Evolutionary conservation across 371 early-diverging fungal species (phyloP), one percentile per base, ranked within the genome.

Genomic region (Rhizopus microsporus): DNA sequence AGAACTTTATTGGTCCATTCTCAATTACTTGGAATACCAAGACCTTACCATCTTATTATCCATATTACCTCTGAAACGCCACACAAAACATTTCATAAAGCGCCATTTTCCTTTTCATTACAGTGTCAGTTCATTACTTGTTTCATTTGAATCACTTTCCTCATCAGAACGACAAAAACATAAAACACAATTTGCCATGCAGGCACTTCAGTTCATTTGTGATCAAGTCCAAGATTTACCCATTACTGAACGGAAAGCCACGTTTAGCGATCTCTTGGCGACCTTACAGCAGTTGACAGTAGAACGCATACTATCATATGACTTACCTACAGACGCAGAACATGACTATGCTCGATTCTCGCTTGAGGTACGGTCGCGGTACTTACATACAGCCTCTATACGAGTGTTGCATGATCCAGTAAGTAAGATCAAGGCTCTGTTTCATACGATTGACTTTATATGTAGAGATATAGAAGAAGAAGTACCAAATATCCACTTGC

Each of bases 371-470:
- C 60, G 80, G 44, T 48, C 62, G 10, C 50, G 61, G 4, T 80
- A 80, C 59, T 57, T 80, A 3, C 75, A 77, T 47, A 64, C 73
- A 12, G 66, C 77, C 6, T 50, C 65, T 32, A 74, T 80, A 10
- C 72, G 80, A 51, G 67, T 59, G 9, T 55, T 80, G 9, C 80
- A 80, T 57, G 80, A 80, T 52, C 73, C 75, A 16, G 79, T 75
- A 70, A 67, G 70, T 59, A 3, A n/a, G 4, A 5, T 16, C 23
- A 12, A 12, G 7, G 12, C 5, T 29, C 29, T 54, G 5, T 30
- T 16, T 34, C 12, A 17, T 39, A 35, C n/a, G 9, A 6, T 8
- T 43, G 2, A 16, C 7, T 37, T n/a, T 35, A 40, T 13, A 32
- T 44, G 30, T 52, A 78, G 75, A 80, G 75, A 80, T 80, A 77